Evolutionary conservation across 495 filamentous ascomycete species (phyloP), one percentile per base, ranked within the genome.

Genomic region (Cladorrhinum samala): DNA sequence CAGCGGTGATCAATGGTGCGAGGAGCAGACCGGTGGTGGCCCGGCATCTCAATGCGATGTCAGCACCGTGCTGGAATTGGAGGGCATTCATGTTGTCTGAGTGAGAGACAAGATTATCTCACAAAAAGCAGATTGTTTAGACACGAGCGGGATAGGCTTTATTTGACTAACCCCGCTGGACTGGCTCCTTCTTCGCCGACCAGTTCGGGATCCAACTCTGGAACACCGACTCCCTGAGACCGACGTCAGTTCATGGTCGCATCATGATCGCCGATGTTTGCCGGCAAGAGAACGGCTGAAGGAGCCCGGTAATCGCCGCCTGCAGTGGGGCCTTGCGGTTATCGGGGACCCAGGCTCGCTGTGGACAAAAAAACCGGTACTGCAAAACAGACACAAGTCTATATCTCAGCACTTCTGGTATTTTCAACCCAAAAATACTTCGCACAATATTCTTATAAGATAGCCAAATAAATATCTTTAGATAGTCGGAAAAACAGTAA

Each of bases 241-340:
- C n/a, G 16, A 2, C 14, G 36, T 56, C 54, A 48, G 11, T 13
- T 43, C 17, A 56, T 43, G 39, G 54, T 56, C 49, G 49, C 54
- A 38, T 48, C 54, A 56, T 42, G 13, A 25, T 42, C n/a, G 3
- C 3, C 11, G 39, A n/a, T n/a, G n/a, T n/a, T n/a, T n/a, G n/a
- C n/a, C n/a, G 39, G 39, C 6, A 41, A 18, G 17, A 41, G 17
- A 14, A 41, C 11, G 17, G 39, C 17, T 5, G 17, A 33, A 33
- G 27, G 6, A 5, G 27, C 27, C 11, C 27, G 27, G 6, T 33
- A 33, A 33, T 6, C 5, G 27, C 27, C 6, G 27, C 27, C 27
- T 11, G 27, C 11, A 11, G 27, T 33, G 27, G 27, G 27, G 27
- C 27, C n/a, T 33, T 33, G 6, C 27, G 27, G 27, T 33, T 33